Conservation (phyloP, 106 monocot species). For the Allium sativum region DNA sequence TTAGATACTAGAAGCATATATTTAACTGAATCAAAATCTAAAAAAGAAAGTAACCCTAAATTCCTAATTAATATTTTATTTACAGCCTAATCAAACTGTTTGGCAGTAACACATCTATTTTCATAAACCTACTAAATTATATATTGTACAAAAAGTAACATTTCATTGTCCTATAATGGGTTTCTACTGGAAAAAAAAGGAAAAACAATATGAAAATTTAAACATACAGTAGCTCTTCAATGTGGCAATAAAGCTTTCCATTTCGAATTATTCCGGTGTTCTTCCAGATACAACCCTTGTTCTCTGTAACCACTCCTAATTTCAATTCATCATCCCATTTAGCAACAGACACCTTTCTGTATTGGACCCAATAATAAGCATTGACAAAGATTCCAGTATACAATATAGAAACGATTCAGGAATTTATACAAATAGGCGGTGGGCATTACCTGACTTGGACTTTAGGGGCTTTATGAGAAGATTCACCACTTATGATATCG, state of each 20-base stretch:
- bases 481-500: constrained; percentile 3
- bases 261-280: constrained; percentile 59
- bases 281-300: constrained; percentile 75
- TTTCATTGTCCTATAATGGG: too few species aligned
- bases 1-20: too few species aligned
- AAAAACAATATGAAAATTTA: background rate
- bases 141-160: background rate
- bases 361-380: constrained; percentile 13
- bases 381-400: background rate
- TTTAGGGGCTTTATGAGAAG: constrained; percentile 26
- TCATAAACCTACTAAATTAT: constrained; percentile 59
- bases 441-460: constrained; percentile 52
- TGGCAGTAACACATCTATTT: background rate
- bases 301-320: constrained; percentile 66
- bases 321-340: constrained; percentile 50
- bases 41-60: too few species aligned
- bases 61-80: too few species aligned
- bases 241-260: constrained; percentile 68
- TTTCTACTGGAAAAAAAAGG: too few species aligned
- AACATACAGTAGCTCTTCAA: constrained; percentile 80
- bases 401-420: background rate
- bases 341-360: constrained; percentile 51
- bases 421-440: background rate
- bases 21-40: too few species aligned
- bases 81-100: background rate